Evolutionary conservation across 192 early-diverging fungal species (phyloP).

Genomic region (Phycomyces blakesleeanus): DNA sequence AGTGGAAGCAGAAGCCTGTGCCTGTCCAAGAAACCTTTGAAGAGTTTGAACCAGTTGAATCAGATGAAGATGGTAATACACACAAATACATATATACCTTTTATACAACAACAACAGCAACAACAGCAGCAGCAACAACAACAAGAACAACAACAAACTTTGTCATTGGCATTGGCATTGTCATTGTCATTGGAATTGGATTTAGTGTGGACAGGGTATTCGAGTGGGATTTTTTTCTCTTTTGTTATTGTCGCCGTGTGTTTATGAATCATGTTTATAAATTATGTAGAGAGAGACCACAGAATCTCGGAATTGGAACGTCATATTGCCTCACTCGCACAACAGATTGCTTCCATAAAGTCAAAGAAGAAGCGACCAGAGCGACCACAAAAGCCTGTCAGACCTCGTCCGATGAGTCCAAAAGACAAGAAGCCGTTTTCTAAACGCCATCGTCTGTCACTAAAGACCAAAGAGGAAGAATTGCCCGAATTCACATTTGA

Average conservation of each 20-base stretch:
- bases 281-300: conserved; percentile 25
- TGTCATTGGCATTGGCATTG: too few relatives aligned
- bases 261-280: too few relatives aligned
- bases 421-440: conserved; percentile 11
- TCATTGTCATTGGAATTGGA: too few relatives aligned
- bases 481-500: conserved; percentile 69
- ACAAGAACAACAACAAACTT: too few relatives aligned
- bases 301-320: conserved; percentile 39
- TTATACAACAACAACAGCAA: too few relatives aligned
- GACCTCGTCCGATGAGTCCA: neutral
- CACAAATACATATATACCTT: too few relatives aligned
- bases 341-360: conserved; percentile 41
- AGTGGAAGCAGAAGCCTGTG: conserved; percentile 53
- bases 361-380: conserved; percentile 26
- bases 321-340: conserved; percentile 34
- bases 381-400: conserved; percentile 12
- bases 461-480: conserved; percentile 32
- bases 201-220: too few relatives aligned
- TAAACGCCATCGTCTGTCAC: neutral
- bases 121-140: too few relatives aligned
- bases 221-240: too few relatives aligned
- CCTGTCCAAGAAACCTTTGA: conserved; percentile 14
- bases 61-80: conserved; percentile 9
- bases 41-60: conserved; percentile 18
- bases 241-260: too few relatives aligned